Percentiles rank a stretch among this genome's conserved stretches.
Conservation (phyloP, 2,329 filamentous ascomycete species). For the Cercospora sojina region DNA sequence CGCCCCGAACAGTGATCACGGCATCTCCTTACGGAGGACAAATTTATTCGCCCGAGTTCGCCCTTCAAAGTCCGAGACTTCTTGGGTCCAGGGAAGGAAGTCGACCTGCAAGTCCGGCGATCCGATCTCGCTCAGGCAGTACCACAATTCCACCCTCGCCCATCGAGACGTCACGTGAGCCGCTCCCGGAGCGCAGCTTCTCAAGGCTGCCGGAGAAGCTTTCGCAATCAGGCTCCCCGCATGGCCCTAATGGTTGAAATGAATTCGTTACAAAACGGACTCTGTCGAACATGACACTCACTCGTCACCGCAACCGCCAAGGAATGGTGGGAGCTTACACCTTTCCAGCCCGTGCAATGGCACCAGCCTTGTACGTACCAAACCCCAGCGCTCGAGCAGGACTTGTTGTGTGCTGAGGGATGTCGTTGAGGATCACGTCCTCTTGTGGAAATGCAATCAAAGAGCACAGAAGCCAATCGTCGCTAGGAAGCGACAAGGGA, state of each 20-base stretch:
- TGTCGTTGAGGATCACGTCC: background rate
- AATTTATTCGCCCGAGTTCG: conserved; percentile 48
- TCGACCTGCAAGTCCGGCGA: conserved; percentile 19
- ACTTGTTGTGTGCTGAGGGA: background rate
- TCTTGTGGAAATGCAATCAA: background rate
- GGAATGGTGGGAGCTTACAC: background rate
- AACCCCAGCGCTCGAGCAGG: background rate
- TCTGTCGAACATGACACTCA: background rate
- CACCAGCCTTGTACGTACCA: background rate
- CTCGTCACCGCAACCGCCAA: background rate
- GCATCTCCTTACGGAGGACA: conserved; percentile 69
- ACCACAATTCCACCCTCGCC: conserved; percentile 25
- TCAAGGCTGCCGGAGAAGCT: background rate
- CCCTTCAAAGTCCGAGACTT: conserved; percentile 24
- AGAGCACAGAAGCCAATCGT: background rate
- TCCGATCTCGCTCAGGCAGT: conserved; percentile 24
- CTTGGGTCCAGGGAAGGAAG: conserved; percentile 28
- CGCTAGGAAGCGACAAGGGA: background rate
- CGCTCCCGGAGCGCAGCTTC: conserved; percentile 9
- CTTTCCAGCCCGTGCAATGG: background rate
- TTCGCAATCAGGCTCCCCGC: background rate
- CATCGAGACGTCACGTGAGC: conserved; percentile 2
- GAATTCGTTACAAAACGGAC: background rate
- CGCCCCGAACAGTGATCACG: conserved; percentile 68
- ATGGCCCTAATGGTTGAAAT: conserved; percentile 5